Evolutionary conservation across 805 yeast species (phyloP).

Genomic region (Candida sakaeoensis): DNA sequence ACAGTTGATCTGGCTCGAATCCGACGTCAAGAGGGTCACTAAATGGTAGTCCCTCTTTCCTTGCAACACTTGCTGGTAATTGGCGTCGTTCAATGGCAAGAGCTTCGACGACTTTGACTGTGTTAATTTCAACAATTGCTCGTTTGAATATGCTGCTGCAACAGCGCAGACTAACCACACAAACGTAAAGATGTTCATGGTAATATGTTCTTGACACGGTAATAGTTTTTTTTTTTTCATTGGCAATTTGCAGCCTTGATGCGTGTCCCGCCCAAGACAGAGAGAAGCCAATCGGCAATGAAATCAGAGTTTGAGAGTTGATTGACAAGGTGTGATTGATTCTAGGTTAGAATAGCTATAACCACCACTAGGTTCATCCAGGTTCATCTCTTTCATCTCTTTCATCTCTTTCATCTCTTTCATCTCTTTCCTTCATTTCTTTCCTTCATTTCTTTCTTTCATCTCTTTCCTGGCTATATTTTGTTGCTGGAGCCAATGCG

Average conservation of each 20-base stretch:
- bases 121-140: constrained; percentile 19
- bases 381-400: too few species aligned
- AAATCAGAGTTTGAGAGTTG: too few species aligned
- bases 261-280: too few species aligned
- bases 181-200: constrained; percentile 2
- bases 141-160: constrained; percentile 21
- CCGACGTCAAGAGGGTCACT: constrained; percentile 70
- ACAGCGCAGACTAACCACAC: constrained; percentile 13
- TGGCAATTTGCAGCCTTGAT: too few species aligned
- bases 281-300: too few species aligned
- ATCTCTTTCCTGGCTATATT: too few species aligned
- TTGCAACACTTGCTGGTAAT: constrained; percentile 50
- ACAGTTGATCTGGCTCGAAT: constrained; percentile 72
- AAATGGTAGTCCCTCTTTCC: constrained; percentile 70
- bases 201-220: constrained; percentile 1
- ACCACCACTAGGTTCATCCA: too few species aligned
- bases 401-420: too few species aligned
- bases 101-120: constrained; percentile 18
- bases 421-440: too few species aligned
- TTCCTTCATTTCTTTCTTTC: too few species aligned
- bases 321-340: too few species aligned
- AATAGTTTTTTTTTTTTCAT: not conserved
- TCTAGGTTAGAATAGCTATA: too few species aligned
- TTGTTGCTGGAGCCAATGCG: constrained; percentile 30
- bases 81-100: constrained; percentile 50